Percentiles rank a stretch among this genome's conserved stretches.
Conservation (phyloP, 495 filamentous ascomycete species). For the Friedmanniomyces simplex region DNA sequence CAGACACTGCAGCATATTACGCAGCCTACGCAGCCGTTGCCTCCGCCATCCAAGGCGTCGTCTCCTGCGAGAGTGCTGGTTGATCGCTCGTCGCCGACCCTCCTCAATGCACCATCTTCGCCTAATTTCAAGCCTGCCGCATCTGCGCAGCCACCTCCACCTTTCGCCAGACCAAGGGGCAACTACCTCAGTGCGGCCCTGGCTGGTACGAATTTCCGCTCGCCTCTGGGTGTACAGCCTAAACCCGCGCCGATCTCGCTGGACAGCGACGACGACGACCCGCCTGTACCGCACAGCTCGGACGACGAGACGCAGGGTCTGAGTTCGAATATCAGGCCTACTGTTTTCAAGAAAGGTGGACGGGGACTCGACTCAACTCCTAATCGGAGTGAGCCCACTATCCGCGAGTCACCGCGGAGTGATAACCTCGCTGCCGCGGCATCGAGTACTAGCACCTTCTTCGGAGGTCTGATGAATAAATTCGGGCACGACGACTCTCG, state of each 20-base stretch:
- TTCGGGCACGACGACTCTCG: conserved; percentile 8
- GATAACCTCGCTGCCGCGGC: not conserved
- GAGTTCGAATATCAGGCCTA: conserved; percentile 29
- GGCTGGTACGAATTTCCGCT: conserved; percentile 63
- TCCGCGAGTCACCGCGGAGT: conserved; percentile 11
- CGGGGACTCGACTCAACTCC: conserved; percentile 16
- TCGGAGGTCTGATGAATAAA: conserved; percentile 3
- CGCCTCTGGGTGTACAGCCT: conserved; percentile 36
- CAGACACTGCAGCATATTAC: conserved; percentile 3
- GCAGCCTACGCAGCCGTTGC: conserved; percentile 30
- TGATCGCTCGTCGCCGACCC: conserved; percentile 34
- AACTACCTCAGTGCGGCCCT: conserved; percentile 46
- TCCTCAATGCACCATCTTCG: not conserved
- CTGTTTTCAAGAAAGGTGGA: conserved; percentile 22
- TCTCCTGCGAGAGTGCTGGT: conserved; percentile 54
- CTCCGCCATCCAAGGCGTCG: not conserved
- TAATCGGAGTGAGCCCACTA: conserved; percentile 7
- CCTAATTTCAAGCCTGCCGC: conserved; percentile 8
- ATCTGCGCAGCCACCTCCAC: conserved; percentile 19
- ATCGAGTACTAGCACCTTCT: not conserved
- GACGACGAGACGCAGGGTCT: conserved; percentile 22
- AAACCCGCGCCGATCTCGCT: conserved; percentile 10
- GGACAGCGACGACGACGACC: conserved; percentile 19
- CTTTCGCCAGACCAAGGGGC: not conserved
- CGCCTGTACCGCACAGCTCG: conserved; percentile 21